Base-by-base conservation (phyloP, 441 rosid species). In the Metrosideros polymorpha region DNA sequence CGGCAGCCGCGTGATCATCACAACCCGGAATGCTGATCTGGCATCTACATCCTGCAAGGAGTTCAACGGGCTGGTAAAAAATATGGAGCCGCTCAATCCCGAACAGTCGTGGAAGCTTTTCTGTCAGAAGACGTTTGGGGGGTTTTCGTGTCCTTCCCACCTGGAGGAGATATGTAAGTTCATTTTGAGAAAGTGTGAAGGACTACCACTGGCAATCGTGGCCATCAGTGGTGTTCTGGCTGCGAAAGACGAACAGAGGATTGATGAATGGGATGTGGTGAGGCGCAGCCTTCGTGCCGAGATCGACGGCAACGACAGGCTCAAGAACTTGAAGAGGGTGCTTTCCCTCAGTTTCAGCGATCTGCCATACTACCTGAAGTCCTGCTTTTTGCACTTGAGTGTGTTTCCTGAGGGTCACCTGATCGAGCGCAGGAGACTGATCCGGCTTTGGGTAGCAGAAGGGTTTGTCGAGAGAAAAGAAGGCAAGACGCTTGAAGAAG, bases 381-480 rank as follows among this genome's bases (percentile, higher is more conserved):
- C 79, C 79, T 71, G 79, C 39, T 71, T 71, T n/a, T 71, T 71
- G 79, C 79, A 71, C n/a, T 71, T 71, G 47, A 71, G 79, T 39
- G 79, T 71, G 19, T 71, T 10, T 71, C 79, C 79, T 3, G 79
- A 71, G 79, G 79, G 47, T 71, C n/a, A 71, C 50, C 39, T 77
- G 14, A 87, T 87, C 57, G 57, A 47, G 27, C 6, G 50, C 19
- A 51, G 32, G 59, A 84, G 83, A 59, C 76, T 87, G 57, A 54
- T 49, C 15, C 84, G 54, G 61, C 83, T 66, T 7, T 87, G 88
- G 88, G 18, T 87, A 4, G 88, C 54, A 0, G 88, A 87, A 76
- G 63, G 88, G 35, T 87, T 87, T 75, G 86, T 87, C 25, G 88
- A 84, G 57, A 75, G 76, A 59, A 55, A 87, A 66, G 83, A 87